A percentile compares a stretch with the other conserved stretches of the same genome.
These are phyloP conservation scores for Oryza australiensis DNA, from an alignment of 176 grass and related monocot genomes.

Conservation along the genomic window DNA sequence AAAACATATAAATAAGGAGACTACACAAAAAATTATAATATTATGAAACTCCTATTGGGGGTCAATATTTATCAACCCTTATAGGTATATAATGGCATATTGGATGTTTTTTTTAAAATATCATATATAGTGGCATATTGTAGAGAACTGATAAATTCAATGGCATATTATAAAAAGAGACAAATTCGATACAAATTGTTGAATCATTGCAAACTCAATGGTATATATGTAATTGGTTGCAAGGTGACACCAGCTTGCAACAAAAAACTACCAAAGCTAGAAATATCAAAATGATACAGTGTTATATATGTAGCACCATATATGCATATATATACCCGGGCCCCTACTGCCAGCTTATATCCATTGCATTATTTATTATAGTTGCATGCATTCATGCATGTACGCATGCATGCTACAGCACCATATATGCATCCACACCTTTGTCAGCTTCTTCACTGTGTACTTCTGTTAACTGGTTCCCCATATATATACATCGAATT, in stretches of 20 bases:
- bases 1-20: too few relatives aligned
- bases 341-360: neutral
- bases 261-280: neutral
- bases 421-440: neutral
- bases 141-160: too few relatives aligned
- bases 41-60: too few relatives aligned
- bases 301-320: neutral
- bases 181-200: too few relatives aligned
- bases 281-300: neutral
- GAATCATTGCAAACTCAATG: too few relatives aligned
- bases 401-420: conserved; percentile 3
- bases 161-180: too few relatives aligned
- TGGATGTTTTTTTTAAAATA: too few relatives aligned
- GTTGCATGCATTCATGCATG: neutral
- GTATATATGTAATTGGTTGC: too few relatives aligned
- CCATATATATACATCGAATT: neutral
- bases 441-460: neutral
- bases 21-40: too few relatives aligned
- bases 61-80: too few relatives aligned
- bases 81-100: too few relatives aligned
- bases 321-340: neutral
- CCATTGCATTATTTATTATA: neutral
- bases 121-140: too few relatives aligned
- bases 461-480: neutral
- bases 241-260: neutral